Conservation (phyloP, 2,329 filamentous ascomycete genomes). For the Phialemoniopsis sp. region DNA sequence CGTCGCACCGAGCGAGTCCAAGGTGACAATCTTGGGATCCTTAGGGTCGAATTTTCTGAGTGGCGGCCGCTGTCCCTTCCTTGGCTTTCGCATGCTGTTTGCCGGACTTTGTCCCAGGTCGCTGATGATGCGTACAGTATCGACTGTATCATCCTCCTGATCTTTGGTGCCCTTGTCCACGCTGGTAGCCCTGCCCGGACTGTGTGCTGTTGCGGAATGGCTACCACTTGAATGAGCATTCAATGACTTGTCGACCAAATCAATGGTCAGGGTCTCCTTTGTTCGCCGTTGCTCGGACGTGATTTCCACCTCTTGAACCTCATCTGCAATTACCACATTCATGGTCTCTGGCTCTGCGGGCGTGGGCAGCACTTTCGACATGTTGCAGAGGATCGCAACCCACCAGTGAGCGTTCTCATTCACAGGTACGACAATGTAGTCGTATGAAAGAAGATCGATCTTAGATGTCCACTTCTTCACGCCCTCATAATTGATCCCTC, state of each 20-base stretch:
- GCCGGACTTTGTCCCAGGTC: too few species aligned
- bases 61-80: conserved; percentile 23
- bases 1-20: conserved; percentile 74
- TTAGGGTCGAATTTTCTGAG: conserved; percentile 39
- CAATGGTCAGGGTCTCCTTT: too few species aligned
- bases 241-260: too few species aligned
- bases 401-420: conserved; percentile 91
- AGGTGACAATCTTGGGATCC: conserved; percentile 71
- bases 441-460: conserved; percentile 77
- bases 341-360: background rate
- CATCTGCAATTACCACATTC: background rate
- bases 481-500: conserved; percentile 73
- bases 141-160: too few species aligned
- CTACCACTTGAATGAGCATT: background rate
- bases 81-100: background rate
- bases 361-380: conserved; percentile 53
- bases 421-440: conserved; percentile 89
- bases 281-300: background rate
- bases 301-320: background rate
- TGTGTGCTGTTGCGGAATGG: conserved; percentile 1
- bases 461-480: conserved; percentile 86
- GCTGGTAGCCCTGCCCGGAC: conserved; percentile 7
- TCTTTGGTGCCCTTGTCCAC: too few species aligned
- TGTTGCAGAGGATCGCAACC: conserved; percentile 89
- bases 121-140: too few species aligned